Evolutionary conservation across 768 basidiomycete species (phyloP).

Genomic region (Pleurotus tuoliensis): DNA sequence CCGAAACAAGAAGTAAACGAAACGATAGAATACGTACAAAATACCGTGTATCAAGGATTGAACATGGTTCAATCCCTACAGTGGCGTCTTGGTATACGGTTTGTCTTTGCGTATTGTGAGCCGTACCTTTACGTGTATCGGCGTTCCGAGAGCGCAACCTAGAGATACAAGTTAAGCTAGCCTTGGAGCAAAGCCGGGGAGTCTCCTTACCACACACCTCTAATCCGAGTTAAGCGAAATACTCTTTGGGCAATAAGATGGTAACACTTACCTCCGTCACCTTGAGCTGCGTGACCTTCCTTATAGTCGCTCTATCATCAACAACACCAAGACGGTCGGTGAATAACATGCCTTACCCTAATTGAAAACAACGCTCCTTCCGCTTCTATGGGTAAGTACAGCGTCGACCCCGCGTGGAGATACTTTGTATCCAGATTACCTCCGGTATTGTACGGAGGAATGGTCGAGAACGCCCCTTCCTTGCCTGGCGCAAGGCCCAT

Average conservation of each 20-base stretch:
- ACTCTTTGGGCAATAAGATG: background rate
- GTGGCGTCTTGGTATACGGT: constrained; percentile 55
- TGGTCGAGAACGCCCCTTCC: constrained; percentile 52
- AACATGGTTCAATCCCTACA: too few species aligned
- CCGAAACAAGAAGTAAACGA: too few species aligned
- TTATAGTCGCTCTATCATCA: constrained; percentile 13
- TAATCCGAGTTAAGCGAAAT: constrained; percentile 15
- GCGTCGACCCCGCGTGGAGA: constrained; percentile 47
- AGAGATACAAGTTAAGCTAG: background rate
- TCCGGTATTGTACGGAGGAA: constrained; percentile 59
- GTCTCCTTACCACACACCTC: constrained; percentile 53
- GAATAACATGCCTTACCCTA: constrained; percentile 36
- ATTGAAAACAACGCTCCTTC: constrained; percentile 60
- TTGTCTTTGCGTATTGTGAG: constrained; percentile 55
- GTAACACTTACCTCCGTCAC: constrained; percentile 51
- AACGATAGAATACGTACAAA: too few species aligned
- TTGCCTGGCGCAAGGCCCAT: constrained; percentile 57
- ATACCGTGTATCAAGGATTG: too few species aligned
- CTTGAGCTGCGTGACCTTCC: constrained; percentile 68
- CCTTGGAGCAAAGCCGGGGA: background rate
- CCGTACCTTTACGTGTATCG: constrained; percentile 51
- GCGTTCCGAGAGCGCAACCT: constrained; percentile 65
- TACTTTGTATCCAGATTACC: constrained; percentile 63
- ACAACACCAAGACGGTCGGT: too few species aligned
- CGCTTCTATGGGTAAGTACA: constrained; percentile 56